Evolutionary conservation across 31 red algal genomes (phyloP).

Genomic region (Endocladia muricata): DNA sequence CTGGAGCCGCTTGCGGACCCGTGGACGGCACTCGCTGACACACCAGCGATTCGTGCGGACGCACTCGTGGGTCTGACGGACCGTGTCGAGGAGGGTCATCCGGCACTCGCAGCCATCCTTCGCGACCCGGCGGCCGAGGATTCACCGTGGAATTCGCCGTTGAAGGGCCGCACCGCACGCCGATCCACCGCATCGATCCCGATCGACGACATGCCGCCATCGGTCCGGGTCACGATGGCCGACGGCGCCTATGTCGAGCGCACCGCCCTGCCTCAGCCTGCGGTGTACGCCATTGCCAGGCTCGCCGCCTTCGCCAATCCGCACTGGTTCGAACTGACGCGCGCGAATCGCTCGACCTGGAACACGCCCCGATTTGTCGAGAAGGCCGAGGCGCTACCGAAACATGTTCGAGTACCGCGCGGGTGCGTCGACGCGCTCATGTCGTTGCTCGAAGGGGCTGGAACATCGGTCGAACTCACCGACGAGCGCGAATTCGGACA

Average conservation of each 20-base stretch:
- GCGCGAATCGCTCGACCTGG: background rate
- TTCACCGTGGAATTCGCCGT: background rate
- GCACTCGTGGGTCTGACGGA: background rate
- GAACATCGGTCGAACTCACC: background rate
- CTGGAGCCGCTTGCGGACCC: background rate
- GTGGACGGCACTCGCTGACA: background rate
- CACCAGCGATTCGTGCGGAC: background rate
- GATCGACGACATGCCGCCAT: background rate
- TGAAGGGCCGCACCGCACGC: too few relatives aligned
- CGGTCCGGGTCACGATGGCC: background rate
- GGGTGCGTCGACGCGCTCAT: background rate
- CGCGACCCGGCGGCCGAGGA: background rate
- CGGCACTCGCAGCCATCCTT: background rate
- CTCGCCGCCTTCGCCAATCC: slow-evolving; percentile 2
- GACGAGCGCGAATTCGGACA: background rate
- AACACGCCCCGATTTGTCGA: background rate
- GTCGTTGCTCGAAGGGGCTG: background rate
- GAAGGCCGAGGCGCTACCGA: background rate
- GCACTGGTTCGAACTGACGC: background rate
- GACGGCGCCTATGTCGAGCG: background rate
- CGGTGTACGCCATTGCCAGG: background rate
- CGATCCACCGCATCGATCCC: background rate
- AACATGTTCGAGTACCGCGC: background rate
- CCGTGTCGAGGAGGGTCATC: background rate
- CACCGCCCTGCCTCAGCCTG: background rate